These are phyloP conservation scores for Balakata baccata DNA, from an alignment of 345 rosid species.

Conservation along the genomic window DNA sequence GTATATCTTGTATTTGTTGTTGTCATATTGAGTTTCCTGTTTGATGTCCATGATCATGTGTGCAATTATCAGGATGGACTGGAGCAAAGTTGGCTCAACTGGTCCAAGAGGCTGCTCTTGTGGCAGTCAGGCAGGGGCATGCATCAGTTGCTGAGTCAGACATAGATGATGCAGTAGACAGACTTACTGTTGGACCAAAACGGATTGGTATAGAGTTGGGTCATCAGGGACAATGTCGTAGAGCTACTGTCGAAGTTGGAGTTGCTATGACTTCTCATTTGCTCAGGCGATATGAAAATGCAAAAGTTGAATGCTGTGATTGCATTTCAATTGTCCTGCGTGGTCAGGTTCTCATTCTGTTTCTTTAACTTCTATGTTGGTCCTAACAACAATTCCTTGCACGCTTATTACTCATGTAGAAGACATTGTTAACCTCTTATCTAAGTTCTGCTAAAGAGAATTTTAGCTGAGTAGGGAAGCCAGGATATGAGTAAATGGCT, in stretches of 20 bases:
- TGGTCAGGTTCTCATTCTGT: constrained; percentile 61
- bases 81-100: constrained; percentile 91
- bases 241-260: constrained; percentile 93
- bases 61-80: constrained; percentile 65
- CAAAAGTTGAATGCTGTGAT: constrained; percentile 76
- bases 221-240: constrained; percentile 82
- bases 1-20: constrained; percentile 38
- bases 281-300: constrained; percentile 67
- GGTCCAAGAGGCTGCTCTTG: constrained; percentile 92
- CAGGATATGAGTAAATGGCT: constrained; percentile 4
- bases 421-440: background rate
- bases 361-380: background rate
- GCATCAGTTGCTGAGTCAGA: constrained; percentile 67
- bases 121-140: constrained; percentile 84
- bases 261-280: constrained; percentile 86
- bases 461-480: background rate
- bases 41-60: constrained; percentile 20
- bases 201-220: constrained; percentile 71
- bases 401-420: background rate
- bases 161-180: constrained; percentile 87
- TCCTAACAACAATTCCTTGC: no score
- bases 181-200: constrained; percentile 93
- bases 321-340: constrained; percentile 87
- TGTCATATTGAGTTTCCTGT: constrained; percentile 7
- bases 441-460: constrained; percentile 3